These are phyloP conservation scores for Globisporangium uncinulatum DNA, from an alignment of 352 stramenopile genomes.

Conservation along the genomic window DNA sequence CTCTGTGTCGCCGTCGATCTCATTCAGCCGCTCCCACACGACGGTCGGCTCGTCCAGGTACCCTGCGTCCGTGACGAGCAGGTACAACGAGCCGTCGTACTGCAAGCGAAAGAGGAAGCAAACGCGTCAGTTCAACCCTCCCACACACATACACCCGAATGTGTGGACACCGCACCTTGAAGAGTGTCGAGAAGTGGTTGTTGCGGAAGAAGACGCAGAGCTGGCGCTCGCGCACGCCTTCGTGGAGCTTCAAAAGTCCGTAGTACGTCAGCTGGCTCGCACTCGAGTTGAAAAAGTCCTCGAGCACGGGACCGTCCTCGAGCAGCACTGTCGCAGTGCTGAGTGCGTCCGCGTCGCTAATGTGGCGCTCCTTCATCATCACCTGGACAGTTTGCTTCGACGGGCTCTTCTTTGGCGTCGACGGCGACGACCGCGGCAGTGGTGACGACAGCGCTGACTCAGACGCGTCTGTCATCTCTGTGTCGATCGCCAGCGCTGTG, in stretches of 20 bases:
- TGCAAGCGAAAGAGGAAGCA: slow-evolving; percentile 18
- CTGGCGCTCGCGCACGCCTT: slow-evolving; percentile 86
- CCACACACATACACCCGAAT: not conserved
- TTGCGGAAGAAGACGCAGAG: slow-evolving; percentile 98
- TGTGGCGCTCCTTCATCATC: slow-evolving; percentile 73
- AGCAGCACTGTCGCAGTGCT: slow-evolving; percentile 53
- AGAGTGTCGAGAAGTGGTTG: slow-evolving; percentile 98
- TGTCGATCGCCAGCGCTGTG: slow-evolving; percentile 38
- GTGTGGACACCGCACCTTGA: slow-evolving; percentile 59
- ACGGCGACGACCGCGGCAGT: slow-evolving; percentile 16
- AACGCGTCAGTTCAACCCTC: not conserved
- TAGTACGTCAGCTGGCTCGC: slow-evolving; percentile 94
- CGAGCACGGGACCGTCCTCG: slow-evolving; percentile 73
- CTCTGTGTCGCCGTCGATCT: slow-evolving; percentile 80
- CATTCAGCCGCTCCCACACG: slow-evolving; percentile 94
- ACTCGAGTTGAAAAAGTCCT: slow-evolving; percentile 89
- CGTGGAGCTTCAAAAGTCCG: slow-evolving; percentile 90
- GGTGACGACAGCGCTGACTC: slow-evolving; percentile 5
- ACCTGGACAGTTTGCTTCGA: slow-evolving; percentile 63
- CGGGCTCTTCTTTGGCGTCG: slow-evolving; percentile 47
- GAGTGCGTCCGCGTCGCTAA: slow-evolving; percentile 59
- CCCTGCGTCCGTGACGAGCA: slow-evolving; percentile 96
- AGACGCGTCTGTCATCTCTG: slow-evolving; percentile 11
- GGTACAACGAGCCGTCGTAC: slow-evolving; percentile 90
- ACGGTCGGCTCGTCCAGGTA: slow-evolving; percentile 92